Percentiles rank a stretch among this genome's conserved stretches.
Evolutionary conservation across 768 basidiomycete species (phyloP).

Genomic region (Rhizopogon roseolus): DNA sequence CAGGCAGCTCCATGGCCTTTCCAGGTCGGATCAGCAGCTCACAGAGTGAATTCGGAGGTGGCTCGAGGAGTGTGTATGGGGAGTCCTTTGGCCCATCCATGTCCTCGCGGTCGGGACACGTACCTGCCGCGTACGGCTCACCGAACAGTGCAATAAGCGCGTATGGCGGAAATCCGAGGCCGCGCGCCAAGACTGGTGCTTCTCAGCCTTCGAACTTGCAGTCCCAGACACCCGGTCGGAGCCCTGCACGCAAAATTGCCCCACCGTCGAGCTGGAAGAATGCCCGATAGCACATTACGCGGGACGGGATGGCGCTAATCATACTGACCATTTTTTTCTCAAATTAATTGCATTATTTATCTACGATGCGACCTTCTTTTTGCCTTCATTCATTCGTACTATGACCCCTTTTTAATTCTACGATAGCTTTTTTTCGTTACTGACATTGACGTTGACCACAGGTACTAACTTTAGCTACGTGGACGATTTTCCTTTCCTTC

Average conservation of each 20-base stretch:
- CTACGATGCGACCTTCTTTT: not conserved
- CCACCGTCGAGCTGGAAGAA: conserved; percentile 65
- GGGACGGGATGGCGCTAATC: not conserved
- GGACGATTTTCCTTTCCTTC: not conserved
- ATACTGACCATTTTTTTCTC: not conserved
- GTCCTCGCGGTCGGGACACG: conserved; percentile 11
- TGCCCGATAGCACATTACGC: conserved; percentile 9
- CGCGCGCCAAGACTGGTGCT: conserved; percentile 29
- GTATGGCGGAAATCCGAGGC: conserved; percentile 19
- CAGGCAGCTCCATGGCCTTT: conserved; percentile 42
- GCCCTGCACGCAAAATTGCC: conserved; percentile 27
- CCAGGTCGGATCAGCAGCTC: conserved; percentile 44
- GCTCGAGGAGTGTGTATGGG: conserved; percentile 67
- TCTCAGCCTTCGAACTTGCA: conserved; percentile 16
- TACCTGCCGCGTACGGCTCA: not conserved
- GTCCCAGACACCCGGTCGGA: conserved; percentile 11
- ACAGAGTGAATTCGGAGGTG: conserved; percentile 63
- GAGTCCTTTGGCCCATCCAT: conserved; percentile 47
- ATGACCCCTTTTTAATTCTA: not conserved
- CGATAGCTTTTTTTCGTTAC: not conserved
- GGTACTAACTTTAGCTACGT: too few relatives aligned
- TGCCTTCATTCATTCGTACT: not conserved
- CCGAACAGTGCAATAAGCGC: conserved; percentile 13
- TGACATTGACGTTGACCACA: too few relatives aligned
- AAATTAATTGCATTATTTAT: not conserved